phyloP scores from a whole-genome alignment of 2,329 filamentous ascomycete species.

The Cylindrodendrum hubeiense region DNA sequence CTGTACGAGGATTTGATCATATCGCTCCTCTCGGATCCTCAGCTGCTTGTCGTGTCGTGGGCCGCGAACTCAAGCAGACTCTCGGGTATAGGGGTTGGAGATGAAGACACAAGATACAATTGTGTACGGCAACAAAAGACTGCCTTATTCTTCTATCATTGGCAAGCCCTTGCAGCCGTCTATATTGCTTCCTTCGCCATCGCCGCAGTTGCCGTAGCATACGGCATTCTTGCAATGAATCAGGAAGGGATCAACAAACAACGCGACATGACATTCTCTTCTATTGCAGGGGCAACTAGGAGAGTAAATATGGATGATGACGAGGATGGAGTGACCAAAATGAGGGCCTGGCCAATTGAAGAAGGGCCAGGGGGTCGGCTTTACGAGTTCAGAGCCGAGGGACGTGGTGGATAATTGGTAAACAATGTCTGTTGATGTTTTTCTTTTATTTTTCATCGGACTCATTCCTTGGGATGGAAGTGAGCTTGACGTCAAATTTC shows the following conservation, averaged over 20 bases:
- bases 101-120: conserved; percentile 14
- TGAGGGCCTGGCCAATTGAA: background rate
- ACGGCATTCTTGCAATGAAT: conserved; percentile 30
- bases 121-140: conserved; percentile 26
- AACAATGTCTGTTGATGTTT: too few relatives aligned
- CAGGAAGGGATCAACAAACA: conserved; percentile 30
- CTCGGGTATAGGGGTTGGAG: conserved; percentile 24
- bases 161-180: conserved; percentile 22
- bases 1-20: conserved; percentile 37
- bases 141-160: conserved; percentile 32
- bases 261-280: conserved; percentile 34
- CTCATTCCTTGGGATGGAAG: too few relatives aligned
- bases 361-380: background rate
- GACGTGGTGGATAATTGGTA: background rate
- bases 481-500: too few relatives aligned
- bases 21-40: conserved; percentile 34
- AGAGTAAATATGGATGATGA: conserved; percentile 11
- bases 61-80: conserved; percentile 25
- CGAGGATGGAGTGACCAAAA: background rate
- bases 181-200: conserved; percentile 28
- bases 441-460: too few relatives aligned
- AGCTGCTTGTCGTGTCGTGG: conserved; percentile 37
- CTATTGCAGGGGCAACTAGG: conserved; percentile 21
- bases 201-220: conserved; percentile 21
- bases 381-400: background rate